Percentiles rank a stretch among this genome's conserved stretches.
Conservation (phyloP, 2,329 filamentous ascomycete genomes). For the Cercospora berteroae region DNA sequence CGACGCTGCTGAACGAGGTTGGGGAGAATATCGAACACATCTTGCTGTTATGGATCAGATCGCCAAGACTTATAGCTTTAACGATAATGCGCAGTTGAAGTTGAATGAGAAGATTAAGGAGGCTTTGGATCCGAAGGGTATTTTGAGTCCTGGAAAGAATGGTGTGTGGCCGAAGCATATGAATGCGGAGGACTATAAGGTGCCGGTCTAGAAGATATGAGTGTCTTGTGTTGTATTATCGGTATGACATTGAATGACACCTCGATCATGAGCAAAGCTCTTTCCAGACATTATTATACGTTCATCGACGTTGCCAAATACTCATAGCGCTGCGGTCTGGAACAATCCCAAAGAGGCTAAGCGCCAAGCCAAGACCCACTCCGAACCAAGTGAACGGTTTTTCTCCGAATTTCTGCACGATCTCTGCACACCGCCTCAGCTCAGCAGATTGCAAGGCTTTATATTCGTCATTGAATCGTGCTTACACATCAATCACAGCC, state of each 20-base stretch:
- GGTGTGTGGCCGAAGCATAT: constrained; percentile 37
- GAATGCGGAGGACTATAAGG: constrained; percentile 12
- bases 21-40: constrained; percentile 50
- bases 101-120: constrained; percentile 50
- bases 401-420: background rate
- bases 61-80: constrained; percentile 46
- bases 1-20: constrained; percentile 44
- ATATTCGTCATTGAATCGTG: background rate
- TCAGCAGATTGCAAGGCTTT: background rate
- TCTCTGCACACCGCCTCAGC: background rate
- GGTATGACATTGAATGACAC: background rate
- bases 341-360: background rate
- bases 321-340: background rate
- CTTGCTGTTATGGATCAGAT: constrained; percentile 49
- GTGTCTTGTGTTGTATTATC: background rate
- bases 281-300: background rate
- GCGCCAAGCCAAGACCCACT: background rate
- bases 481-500: background rate
- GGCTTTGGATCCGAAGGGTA: constrained; percentile 49
- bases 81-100: constrained; percentile 43
- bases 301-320: background rate
- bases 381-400: background rate
- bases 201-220: background rate
- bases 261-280: background rate
- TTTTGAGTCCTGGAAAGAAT: constrained; percentile 49